These are phyloP conservation scores for Wickerhamomyces sydowiorum DNA, from an alignment of 805 yeast species.

Conservation along the genomic window DNA sequence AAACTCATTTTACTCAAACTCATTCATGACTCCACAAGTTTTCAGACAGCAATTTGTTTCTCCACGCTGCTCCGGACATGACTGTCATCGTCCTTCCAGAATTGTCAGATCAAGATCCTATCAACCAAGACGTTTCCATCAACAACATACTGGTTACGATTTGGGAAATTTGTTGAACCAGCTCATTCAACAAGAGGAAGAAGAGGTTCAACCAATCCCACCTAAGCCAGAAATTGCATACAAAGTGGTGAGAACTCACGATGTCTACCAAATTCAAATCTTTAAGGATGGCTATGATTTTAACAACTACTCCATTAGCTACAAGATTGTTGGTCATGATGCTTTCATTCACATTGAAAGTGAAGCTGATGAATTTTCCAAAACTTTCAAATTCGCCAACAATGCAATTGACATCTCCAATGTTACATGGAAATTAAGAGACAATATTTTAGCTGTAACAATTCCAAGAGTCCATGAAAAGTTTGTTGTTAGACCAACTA, in stretches of 20 bases:
- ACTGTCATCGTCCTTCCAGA: neutral
- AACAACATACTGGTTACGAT: neutral
- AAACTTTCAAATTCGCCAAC: constrained; percentile 10
- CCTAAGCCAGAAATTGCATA: constrained; percentile 3
- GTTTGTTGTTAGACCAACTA: neutral
- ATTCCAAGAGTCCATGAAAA: constrained; percentile 11
- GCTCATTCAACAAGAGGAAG: neutral
- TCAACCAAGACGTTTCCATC: neutral
- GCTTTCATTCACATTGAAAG: constrained; percentile 10
- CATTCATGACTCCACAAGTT: neutral
- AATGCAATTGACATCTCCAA: constrained; percentile 7
- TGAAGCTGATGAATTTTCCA: constrained; percentile 11
- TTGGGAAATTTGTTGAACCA: neutral
- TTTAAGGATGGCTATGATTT: constrained; percentile 12
- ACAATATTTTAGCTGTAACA: constrained; percentile 7
- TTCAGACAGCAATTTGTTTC: neutral
- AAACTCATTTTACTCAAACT: neutral
- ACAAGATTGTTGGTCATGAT: constrained; percentile 5
- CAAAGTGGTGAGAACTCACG: constrained; percentile 3
- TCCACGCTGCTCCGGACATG: neutral
- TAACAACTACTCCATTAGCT: constrained; percentile 11
- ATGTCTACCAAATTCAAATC: constrained; percentile 11
- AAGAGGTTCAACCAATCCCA: neutral
- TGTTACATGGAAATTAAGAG: constrained; percentile 11
- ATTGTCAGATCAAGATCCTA: neutral